Percentiles rank a stretch among this genome's conserved stretches.
These are phyloP conservation scores for Sarocladium kiliense DNA, from an alignment of 2,329 filamentous ascomycete genomes.

Conservation along the genomic window DNA sequence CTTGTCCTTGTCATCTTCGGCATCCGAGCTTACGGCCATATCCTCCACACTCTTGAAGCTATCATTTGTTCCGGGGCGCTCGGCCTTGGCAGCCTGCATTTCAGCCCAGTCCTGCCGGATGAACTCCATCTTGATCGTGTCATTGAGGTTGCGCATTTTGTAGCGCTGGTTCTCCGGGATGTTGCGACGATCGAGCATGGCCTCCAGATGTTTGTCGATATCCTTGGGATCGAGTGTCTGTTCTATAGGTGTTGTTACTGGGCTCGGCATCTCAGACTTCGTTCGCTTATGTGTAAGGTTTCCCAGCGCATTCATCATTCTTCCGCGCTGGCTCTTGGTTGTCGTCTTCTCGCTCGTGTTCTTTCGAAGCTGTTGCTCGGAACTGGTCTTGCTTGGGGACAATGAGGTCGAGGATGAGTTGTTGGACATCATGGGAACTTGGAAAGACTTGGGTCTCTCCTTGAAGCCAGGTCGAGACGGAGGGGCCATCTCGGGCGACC, in stretches of 20 bases:
- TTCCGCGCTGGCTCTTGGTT: slow-evolving; percentile 34
- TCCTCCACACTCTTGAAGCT: slow-evolving; percentile 33
- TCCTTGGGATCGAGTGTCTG: slow-evolving; percentile 45
- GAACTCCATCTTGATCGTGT: slow-evolving; percentile 92
- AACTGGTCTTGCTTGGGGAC: slow-evolving; percentile 13
- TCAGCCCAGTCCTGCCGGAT: slow-evolving; percentile 83
- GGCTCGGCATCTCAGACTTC: slow-evolving; percentile 27
- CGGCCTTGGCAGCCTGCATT: slow-evolving; percentile 46
- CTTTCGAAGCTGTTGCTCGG: background rate
- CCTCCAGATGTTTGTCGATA: slow-evolving; percentile 54
- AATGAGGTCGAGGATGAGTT: slow-evolving; percentile 14
- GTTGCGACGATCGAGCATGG: slow-evolving; percentile 75
- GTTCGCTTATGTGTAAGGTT: slow-evolving; percentile 32
- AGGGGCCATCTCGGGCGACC: slow-evolving; percentile 15
- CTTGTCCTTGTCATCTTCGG: slow-evolving; percentile 38
- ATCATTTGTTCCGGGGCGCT: slow-evolving; percentile 39
- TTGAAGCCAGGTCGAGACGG: slow-evolving; percentile 26
- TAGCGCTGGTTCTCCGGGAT: slow-evolving; percentile 91
- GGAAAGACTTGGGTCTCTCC: slow-evolving; percentile 47
- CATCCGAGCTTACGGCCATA: slow-evolving; percentile 26
- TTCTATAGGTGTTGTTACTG: slow-evolving; percentile 35
- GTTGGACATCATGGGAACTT: slow-evolving; percentile 24
- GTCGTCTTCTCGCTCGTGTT: slow-evolving; percentile 17
- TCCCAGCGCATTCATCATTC: slow-evolving; percentile 32
- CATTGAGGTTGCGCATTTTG: slow-evolving; percentile 86